phyloP scores from a whole-genome alignment of 192 early-diverging fungal genomes.

The Rhizophagus prolifer region DNA sequence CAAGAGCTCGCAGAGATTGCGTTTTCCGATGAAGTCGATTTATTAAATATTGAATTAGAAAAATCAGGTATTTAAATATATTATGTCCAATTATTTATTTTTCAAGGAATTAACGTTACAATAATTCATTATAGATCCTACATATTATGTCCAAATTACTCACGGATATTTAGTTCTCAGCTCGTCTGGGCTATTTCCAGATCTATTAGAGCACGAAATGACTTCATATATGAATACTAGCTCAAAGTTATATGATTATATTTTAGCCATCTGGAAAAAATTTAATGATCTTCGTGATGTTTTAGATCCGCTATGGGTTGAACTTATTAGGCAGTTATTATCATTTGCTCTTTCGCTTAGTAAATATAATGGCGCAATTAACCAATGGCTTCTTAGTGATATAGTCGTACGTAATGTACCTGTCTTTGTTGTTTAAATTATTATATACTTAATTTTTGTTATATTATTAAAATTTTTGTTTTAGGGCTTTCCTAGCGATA shows the following conservation, averaged over 20 bases:
- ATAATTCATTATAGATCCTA: slow-evolving; percentile 5
- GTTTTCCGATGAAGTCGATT: slow-evolving; percentile 7
- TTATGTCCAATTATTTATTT: neutral
- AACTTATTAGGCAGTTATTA: slow-evolving; percentile 16
- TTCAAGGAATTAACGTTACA: neutral
- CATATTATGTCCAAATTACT: neutral
- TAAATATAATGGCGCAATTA: slow-evolving; percentile 1
- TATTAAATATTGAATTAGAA: slow-evolving; percentile 9
- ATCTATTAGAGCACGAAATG: slow-evolving; percentile 1
- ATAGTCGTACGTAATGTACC: slow-evolving; percentile 22
- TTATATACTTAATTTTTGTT: too few relatives aligned
- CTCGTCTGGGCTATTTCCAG: neutral
- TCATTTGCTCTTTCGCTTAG: slow-evolving; percentile 18
- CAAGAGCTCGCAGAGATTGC: neutral
- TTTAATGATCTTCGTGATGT: slow-evolving; percentile 10
- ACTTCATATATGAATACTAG: neutral
- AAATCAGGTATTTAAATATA: neutral
- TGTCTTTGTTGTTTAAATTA: neutral
- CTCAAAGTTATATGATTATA: neutral
- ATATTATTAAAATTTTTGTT: neutral
- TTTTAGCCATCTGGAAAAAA: slow-evolving; percentile 17
- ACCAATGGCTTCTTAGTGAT: slow-evolving; percentile 12
- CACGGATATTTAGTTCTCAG: neutral
- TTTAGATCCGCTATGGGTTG: slow-evolving; percentile 20
- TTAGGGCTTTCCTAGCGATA: slow-evolving; percentile 20